Conservation (phyloP, 192 early-diverging fungal genomes). For the Lobosporangium transversale region DNA sequence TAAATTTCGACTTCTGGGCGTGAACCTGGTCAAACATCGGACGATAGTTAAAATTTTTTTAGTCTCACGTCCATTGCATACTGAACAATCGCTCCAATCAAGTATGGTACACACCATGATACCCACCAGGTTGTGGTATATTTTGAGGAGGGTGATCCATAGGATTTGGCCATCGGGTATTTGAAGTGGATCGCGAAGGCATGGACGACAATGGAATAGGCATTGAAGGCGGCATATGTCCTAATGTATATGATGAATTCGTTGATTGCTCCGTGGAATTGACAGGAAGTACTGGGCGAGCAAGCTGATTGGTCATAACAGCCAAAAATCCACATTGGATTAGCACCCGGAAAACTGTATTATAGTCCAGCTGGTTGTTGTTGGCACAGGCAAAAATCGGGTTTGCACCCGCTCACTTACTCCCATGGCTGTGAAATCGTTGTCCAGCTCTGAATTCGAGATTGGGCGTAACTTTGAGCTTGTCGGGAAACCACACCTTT, state of each 20-base stretch:
- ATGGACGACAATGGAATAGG: constrained; percentile 11
- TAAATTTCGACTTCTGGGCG: constrained; percentile 41
- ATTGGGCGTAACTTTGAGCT: constrained; percentile 34
- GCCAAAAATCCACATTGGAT: too few species aligned
- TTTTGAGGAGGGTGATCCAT: constrained; percentile 23
- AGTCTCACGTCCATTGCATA: background rate
- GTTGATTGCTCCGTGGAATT: constrained; percentile 6
- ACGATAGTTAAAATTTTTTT: background rate
- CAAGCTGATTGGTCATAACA: constrained; percentile 16
- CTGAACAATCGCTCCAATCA: background rate
- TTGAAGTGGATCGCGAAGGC: background rate
- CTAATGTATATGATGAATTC: background rate
- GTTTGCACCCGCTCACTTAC: too few species aligned
- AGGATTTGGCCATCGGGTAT: constrained; percentile 18
- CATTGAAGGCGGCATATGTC: constrained; percentile 18
- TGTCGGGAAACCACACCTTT: constrained; percentile 55
- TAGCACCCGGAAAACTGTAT: too few species aligned
- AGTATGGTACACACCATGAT: constrained; percentile 14
- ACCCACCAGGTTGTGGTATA: constrained; percentile 21
- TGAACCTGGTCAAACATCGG: background rate
- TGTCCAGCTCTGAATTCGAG: constrained; percentile 48
- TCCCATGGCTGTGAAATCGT: constrained; percentile 55
- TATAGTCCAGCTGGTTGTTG: background rate
- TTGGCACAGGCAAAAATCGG: background rate
- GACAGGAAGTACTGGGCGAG: constrained; percentile 6